A percentile compares a stretch with the other conserved stretches of the same genome.
phyloP scores from a whole-genome alignment of 1,284 basidiomycete species.

The Ceratorhiza oryzae-sativae region DNA sequence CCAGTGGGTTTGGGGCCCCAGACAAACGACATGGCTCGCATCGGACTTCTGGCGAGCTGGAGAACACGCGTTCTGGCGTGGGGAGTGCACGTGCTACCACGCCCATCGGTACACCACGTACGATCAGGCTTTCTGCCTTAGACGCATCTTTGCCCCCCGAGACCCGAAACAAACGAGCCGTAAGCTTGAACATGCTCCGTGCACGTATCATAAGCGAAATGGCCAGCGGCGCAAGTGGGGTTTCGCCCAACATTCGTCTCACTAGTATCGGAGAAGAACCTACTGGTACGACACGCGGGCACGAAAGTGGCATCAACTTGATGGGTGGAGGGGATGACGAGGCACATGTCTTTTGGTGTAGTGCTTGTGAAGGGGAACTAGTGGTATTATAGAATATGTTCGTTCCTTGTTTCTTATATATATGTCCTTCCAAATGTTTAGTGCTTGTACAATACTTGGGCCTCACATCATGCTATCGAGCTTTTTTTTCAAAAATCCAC shows the following conservation, averaged over 20 bases:
- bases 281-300: slow-evolving; percentile 33
- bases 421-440: background rate
- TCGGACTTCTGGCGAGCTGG: slow-evolving; percentile 20
- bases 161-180: slow-evolving; percentile 81
- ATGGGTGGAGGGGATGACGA: slow-evolving; percentile 73
- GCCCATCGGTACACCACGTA: slow-evolving; percentile 51
- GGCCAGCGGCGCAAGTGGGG: slow-evolving; percentile 42
- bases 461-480: background rate
- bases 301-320: slow-evolving; percentile 48
- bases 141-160: slow-evolving; percentile 76
- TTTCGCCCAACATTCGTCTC: slow-evolving; percentile 19
- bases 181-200: slow-evolving; percentile 87
- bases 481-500: background rate
- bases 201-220: slow-evolving; percentile 82
- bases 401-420: background rate
- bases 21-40: slow-evolving; percentile 28
- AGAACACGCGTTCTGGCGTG: slow-evolving; percentile 52
- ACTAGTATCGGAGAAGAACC: slow-evolving; percentile 39
- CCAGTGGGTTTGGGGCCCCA: background rate
- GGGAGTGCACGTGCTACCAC: slow-evolving; percentile 58
- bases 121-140: slow-evolving; percentile 61
- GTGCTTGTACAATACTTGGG: background rate
- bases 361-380: slow-evolving; percentile 76
- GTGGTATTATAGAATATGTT: slow-evolving; percentile 65
- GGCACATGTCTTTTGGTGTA: slow-evolving; percentile 85